Conservation (phyloP, 1,284 basidiomycete species). For the Moniliophthora roreri region DNA sequence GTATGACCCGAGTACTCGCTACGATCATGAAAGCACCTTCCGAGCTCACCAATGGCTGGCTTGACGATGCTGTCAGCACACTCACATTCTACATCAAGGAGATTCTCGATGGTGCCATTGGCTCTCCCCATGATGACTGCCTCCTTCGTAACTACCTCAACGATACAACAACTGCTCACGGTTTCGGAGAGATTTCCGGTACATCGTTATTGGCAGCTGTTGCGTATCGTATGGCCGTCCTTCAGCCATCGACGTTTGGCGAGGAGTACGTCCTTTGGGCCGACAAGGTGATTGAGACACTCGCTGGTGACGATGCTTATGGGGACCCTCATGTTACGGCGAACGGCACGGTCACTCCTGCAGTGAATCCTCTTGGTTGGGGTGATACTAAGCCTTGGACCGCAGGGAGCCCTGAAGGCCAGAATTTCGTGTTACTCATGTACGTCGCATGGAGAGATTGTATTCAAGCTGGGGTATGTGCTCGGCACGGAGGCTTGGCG, state of each 20-base stretch:
- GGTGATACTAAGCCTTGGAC: conserved; percentile 31
- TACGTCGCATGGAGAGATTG: conserved; percentile 47
- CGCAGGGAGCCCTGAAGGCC: conserved; percentile 42
- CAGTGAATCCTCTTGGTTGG: conserved; percentile 41
- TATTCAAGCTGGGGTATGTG: conserved; percentile 20
- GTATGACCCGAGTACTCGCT: conserved; percentile 45
- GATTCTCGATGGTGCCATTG: conserved; percentile 47
- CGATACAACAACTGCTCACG: conserved; percentile 27
- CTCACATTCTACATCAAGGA: conserved; percentile 43
- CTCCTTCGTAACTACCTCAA: conserved; percentile 42
- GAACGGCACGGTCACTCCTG: conserved; percentile 35
- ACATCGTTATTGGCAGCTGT: conserved; percentile 42
- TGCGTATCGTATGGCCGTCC: conserved; percentile 37
- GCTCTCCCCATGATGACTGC: conserved; percentile 27
- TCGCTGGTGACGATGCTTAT: conserved; percentile 17
- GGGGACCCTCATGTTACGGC: conserved; percentile 29
- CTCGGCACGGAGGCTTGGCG: not conserved
- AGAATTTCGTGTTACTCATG: conserved; percentile 40
- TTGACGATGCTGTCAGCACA: conserved; percentile 25
- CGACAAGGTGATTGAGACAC: conserved; percentile 20
- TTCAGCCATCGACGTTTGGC: conserved; percentile 18
- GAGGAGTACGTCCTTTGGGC: conserved; percentile 23
- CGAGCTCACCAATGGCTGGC: conserved; percentile 24
- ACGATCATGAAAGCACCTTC: conserved; percentile 42
- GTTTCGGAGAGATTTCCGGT: conserved; percentile 44